Evolutionary conservation across 257 asterid species (phyloP).

Genomic region (Hygrophila difformis): DNA sequence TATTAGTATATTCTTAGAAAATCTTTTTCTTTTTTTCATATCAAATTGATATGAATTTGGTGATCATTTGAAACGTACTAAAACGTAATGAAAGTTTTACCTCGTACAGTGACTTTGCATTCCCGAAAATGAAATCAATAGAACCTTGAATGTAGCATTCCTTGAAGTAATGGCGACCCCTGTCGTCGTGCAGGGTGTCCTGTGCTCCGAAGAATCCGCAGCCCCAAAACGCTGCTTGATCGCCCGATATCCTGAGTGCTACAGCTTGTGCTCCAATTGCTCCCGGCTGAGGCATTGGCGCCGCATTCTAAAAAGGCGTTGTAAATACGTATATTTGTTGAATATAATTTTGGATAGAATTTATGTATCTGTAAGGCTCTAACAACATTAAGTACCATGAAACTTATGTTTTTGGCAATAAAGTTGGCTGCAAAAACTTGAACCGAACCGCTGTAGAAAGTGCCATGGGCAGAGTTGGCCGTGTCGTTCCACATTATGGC

Average conservation of each 20-base stretch:
- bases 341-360: too few relatives aligned
- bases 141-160: constrained; percentile 96
- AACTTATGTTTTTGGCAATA: constrained; percentile 79
- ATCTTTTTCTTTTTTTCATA: too few relatives aligned
- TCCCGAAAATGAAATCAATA: constrained; percentile 87
- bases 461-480: constrained; percentile 74
- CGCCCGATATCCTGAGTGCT: constrained; percentile 74
- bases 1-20: too few relatives aligned
- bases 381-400: constrained; percentile 60
- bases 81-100: constrained; percentile 17
- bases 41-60: too few relatives aligned
- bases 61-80: too few relatives aligned
- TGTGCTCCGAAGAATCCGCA: constrained; percentile 98
- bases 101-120: constrained; percentile 80
- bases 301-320: constrained; percentile 87
- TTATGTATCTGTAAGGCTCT: too few relatives aligned
- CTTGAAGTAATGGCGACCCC: constrained; percentile 86
- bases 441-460: constrained; percentile 80
- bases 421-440: constrained; percentile 80
- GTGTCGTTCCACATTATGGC: constrained; percentile 90
- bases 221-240: constrained; percentile 78
- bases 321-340: too few relatives aligned
- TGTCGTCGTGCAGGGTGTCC: constrained; percentile 83
- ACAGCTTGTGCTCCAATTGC: constrained; percentile 87
- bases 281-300: constrained; percentile 79